Evolutionary conservation across 192 early-diverging fungal species (phyloP).

Genomic region (Rhizophagus sp.): DNA sequence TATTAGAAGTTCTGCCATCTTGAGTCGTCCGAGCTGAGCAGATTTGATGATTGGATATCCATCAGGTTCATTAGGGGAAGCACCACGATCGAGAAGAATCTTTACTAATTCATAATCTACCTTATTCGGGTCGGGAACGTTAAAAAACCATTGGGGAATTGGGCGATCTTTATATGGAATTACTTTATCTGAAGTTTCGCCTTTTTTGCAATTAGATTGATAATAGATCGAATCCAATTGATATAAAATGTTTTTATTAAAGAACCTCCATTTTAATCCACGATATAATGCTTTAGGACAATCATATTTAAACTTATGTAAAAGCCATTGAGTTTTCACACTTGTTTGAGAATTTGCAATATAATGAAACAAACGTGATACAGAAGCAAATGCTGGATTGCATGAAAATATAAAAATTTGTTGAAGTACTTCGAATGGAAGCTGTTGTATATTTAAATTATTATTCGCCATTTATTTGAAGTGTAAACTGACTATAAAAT

Average conservation of each 20-base stretch:
- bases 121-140: background rate
- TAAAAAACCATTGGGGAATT: slow-evolving; percentile 41
- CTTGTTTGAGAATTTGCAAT: slow-evolving; percentile 12
- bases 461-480: background rate
- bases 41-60: slow-evolving; percentile 48
- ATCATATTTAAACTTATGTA: slow-evolving; percentile 6
- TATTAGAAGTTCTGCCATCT: slow-evolving; percentile 37
- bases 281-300: slow-evolving; percentile 6
- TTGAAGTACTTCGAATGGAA: slow-evolving; percentile 28
- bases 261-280: slow-evolving; percentile 20
- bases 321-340: slow-evolving; percentile 24
- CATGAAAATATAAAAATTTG: slow-evolving; percentile 24
- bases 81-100: slow-evolving; percentile 38
- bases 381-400: slow-evolving; percentile 14
- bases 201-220: background rate
- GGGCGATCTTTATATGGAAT: slow-evolving; percentile 13
- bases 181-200: background rate
- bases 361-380: slow-evolving; percentile 18
- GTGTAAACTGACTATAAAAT: too few relatives aligned
- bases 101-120: slow-evolving; percentile 25
- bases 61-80: slow-evolving; percentile 36
- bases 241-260: slow-evolving; percentile 22
- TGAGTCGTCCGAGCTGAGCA: slow-evolving; percentile 34
- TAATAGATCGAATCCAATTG: slow-evolving; percentile 24
- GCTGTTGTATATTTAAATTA: slow-evolving; percentile 14